Evolutionary conservation across 768 basidiomycete genomes (phyloP).

Genomic region (Podaxis mareebaensis): DNA sequence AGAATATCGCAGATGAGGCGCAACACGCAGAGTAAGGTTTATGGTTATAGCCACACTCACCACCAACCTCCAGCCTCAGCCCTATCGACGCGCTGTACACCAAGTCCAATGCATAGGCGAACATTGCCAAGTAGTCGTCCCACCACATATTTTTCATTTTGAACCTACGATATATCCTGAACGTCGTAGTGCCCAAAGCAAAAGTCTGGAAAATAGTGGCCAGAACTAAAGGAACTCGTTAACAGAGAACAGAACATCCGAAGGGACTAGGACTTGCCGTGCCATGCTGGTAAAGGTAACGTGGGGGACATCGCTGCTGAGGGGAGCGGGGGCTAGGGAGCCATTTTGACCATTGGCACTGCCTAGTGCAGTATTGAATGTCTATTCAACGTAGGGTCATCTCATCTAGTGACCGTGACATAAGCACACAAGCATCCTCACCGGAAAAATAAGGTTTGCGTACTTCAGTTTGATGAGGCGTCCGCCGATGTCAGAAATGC

Average conservation of each 20-base stretch:
- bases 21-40: background rate
- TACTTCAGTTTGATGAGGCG: background rate
- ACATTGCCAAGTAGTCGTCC: conserved; percentile 11
- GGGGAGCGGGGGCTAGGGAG: background rate
- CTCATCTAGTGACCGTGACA: background rate
- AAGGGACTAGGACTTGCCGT: background rate
- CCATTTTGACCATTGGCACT: background rate
- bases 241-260: background rate
- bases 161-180: conserved; percentile 4
- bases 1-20: too few species aligned
- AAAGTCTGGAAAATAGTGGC: background rate
- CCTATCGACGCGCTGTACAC: background rate
- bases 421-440: background rate
- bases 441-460: conserved; percentile 2
- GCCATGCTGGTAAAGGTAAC: background rate
- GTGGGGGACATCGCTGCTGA: background rate
- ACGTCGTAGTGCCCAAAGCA: conserved; percentile 2
- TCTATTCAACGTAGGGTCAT: conserved; percentile 6
- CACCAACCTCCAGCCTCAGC: background rate
- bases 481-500: conserved; percentile 5
- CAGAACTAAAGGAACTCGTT: background rate
- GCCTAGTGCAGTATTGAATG: background rate
- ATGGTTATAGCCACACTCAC: background rate
- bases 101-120: conserved; percentile 1
- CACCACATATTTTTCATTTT: conserved; percentile 7